Conservation (phyloP, 192 early-diverging fungal species). For the Rhizophagus clarus region DNA sequence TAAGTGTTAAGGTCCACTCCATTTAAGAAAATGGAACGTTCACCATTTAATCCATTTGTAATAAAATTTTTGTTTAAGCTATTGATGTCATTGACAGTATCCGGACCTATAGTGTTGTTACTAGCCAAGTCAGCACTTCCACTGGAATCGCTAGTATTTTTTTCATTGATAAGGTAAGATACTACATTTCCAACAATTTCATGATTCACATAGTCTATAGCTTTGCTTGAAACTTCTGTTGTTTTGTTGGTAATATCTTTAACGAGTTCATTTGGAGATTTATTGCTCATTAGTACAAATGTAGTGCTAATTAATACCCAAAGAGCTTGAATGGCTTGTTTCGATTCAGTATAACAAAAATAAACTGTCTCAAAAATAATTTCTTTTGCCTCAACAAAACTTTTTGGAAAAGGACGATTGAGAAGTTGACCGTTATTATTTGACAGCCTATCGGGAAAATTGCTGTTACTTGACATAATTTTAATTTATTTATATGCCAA, state of each 20-base stretch:
- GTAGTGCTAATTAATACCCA: not conserved
- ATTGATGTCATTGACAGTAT: no score
- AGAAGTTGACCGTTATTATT: not conserved
- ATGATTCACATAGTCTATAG: not conserved
- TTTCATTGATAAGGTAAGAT: not conserved
- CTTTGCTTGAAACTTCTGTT: not conserved
- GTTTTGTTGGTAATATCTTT: not conserved
- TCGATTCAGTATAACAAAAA: not conserved
- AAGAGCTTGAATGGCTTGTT: not conserved
- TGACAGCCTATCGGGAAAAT: not conserved
- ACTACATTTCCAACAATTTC: not conserved
- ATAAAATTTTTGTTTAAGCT: no score
- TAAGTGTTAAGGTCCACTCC: conserved; percentile 57
- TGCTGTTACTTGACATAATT: not conserved
- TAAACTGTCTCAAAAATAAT: not conserved
- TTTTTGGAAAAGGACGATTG: not conserved
- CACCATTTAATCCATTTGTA: no score
- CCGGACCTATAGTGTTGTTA: not conserved
- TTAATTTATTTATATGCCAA: no score
- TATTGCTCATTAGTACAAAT: not conserved
- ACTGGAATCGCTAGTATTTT: not conserved
- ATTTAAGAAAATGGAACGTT: no score
- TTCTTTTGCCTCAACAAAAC: not conserved
- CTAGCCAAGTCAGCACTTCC: no score
- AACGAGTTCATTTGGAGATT: not conserved